Conservation (phyloP, 495 filamentous ascomycete species). For the Recurvomyces mirabilis region DNA sequence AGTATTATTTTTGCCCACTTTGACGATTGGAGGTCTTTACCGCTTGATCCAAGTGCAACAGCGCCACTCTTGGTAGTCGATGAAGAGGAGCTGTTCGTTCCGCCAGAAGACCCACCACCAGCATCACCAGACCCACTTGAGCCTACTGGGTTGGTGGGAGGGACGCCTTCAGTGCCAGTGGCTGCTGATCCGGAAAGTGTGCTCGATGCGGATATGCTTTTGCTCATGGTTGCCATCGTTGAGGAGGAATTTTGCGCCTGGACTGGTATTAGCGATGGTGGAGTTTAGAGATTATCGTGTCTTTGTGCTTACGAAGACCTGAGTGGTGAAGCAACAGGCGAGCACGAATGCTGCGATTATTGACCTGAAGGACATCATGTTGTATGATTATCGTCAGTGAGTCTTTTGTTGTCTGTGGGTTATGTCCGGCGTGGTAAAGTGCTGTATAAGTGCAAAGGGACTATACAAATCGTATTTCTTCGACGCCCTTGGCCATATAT, state of each 20-base stretch:
- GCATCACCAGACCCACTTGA: neutral
- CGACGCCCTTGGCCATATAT: neutral
- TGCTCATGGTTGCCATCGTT: neutral
- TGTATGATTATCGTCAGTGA: too few species aligned
- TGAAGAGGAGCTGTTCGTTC: neutral
- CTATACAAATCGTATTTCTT: neutral
- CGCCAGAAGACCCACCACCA: neutral
- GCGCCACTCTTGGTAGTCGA: slow-evolving; percentile 1
- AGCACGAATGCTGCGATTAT: neutral
- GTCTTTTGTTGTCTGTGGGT: neutral
- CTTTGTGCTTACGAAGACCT: neutral
- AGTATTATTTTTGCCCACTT: neutral
- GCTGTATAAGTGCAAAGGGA: neutral
- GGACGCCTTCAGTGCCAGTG: neutral
- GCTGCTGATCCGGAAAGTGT: neutral
- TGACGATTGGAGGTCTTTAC: neutral
- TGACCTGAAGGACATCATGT: neutral
- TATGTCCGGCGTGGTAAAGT: neutral
- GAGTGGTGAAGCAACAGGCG: neutral
- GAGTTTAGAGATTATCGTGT: neutral
- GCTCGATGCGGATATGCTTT: neutral
- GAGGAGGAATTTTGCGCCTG: neutral
- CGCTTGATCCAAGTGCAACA: neutral
- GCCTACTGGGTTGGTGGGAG: neutral
- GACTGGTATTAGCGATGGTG: neutral